Percentiles rank a stretch among this genome's conserved stretches.
phyloP scores from a whole-genome alignment of 179 eudicot genomes.

The Corrigiola litoralis region DNA sequence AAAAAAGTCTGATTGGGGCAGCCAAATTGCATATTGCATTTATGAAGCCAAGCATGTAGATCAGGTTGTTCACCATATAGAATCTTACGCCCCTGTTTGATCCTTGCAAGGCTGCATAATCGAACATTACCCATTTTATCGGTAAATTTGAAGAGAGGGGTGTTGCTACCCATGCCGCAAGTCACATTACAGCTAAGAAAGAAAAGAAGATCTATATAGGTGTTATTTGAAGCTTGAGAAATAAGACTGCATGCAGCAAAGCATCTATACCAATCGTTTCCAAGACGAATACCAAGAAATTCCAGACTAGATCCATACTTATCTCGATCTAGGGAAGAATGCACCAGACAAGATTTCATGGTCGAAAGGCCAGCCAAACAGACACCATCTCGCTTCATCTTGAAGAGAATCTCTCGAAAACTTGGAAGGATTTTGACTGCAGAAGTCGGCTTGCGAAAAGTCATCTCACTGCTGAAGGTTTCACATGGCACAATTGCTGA shows the following conservation, averaged over 20 bases:
- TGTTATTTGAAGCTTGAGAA: constrained; percentile 17
- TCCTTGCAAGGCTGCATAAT: constrained; percentile 2
- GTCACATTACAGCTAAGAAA: constrained; percentile 12
- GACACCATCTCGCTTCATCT: constrained; percentile 3
- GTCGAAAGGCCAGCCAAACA: constrained; percentile 1
- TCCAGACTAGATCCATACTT: constrained; percentile 14
- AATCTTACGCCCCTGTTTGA: background rate
- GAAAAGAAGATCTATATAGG: constrained; percentile 26
- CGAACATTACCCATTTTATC: constrained; percentile 1
- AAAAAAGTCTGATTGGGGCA: constrained; percentile 19
- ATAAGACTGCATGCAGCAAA: constrained; percentile 13
- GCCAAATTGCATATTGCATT: constrained; percentile 27
- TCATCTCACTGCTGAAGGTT: constrained; percentile 8
- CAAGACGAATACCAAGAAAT: constrained; percentile 24
- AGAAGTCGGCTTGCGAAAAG: constrained; percentile 21
- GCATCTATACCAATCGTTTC: constrained; percentile 21
- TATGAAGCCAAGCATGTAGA: constrained; percentile 35
- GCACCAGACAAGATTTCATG: constrained; percentile 6
- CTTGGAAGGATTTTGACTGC: constrained; percentile 19
- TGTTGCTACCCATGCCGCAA: background rate
- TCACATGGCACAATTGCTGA: constrained; percentile 28
- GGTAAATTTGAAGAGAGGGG: constrained; percentile 24
- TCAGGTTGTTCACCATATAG: constrained; percentile 7
- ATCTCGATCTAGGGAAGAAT: constrained; percentile 20
- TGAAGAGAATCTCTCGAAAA: constrained; percentile 18